Percentiles rank a stretch among this genome's conserved stretches.
phyloP scores from a whole-genome alignment of 805 yeast species.

The Starmerella potacharoeniae region DNA sequence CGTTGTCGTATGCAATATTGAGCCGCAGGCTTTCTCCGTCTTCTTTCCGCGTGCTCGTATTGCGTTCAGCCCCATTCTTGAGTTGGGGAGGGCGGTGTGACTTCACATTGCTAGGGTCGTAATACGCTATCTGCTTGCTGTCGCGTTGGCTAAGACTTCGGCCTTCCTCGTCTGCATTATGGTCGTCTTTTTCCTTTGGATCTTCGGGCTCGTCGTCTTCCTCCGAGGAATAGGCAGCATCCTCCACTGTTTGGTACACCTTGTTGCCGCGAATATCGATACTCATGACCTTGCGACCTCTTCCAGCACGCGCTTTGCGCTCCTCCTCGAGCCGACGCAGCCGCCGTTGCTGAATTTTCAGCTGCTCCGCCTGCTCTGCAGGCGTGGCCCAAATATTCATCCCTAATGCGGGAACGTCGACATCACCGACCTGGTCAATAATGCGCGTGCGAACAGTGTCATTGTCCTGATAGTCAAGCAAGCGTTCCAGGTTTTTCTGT shows the following conservation, averaged over 20 bases:
- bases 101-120: neutral
- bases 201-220: conserved; percentile 2
- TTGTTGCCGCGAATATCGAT: conserved; percentile 74
- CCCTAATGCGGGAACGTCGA: conserved; percentile 47
- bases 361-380: conserved; percentile 72
- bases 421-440: conserved; percentile 88
- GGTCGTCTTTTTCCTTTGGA: neutral
- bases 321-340: conserved; percentile 50
- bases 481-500: conserved; percentile 56
- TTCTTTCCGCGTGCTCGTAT: neutral
- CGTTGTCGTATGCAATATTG: neutral
- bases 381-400: conserved; percentile 70
- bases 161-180: neutral
- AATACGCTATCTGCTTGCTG: conserved; percentile 1
- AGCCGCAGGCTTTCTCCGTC: neutral
- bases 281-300: conserved; percentile 63
- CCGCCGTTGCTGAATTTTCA: conserved; percentile 75
- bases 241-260: conserved; percentile 49
- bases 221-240: conserved; percentile 23
- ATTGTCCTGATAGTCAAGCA: conserved; percentile 70
- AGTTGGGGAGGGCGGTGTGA: conserved; percentile 1
- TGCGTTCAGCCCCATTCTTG: neutral
- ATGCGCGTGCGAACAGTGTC: conserved; percentile 84
- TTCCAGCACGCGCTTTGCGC: conserved; percentile 51
- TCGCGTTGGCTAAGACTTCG: neutral